phyloP scores from a whole-genome alignment of 75 land plant species.

The Pseudotsuga menziesii region DNA sequence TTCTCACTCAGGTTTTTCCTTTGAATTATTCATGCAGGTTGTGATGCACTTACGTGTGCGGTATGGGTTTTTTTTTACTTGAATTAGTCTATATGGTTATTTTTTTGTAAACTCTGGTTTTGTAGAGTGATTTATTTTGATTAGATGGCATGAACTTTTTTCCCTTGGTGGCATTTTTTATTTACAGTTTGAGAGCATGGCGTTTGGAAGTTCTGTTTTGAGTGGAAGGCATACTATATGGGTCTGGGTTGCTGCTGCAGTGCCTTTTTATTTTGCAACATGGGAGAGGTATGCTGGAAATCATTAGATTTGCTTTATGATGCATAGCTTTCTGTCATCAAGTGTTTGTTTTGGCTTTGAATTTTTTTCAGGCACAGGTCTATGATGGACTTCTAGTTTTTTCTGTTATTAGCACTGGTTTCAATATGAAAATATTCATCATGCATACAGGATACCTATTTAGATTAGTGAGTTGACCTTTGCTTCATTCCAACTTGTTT shows the following conservation, averaged over 20 bases:
- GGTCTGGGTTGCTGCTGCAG: conserved; percentile 89
- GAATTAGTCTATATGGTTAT: neutral
- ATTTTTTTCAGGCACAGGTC: too few relatives aligned
- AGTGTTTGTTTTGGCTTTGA: too few relatives aligned
- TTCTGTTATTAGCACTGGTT: too few relatives aligned
- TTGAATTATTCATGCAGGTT: conserved; percentile 56
- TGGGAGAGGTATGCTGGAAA: conserved; percentile 89
- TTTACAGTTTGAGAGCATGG: conserved; percentile 84
- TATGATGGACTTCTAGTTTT: too few relatives aligned
- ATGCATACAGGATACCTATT: too few relatives aligned
- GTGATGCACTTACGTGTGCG: conserved; percentile 97
- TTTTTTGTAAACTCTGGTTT: neutral
- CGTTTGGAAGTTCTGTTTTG: conserved; percentile 88
- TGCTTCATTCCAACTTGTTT: too few relatives aligned
- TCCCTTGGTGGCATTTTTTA: neutral
- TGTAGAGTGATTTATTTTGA: neutral
- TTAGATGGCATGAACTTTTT: too few relatives aligned
- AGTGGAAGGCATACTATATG: conserved; percentile 74
- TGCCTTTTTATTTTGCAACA: conserved; percentile 92
- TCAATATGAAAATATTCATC: too few relatives aligned
- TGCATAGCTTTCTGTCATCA: too few relatives aligned
- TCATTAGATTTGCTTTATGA: neutral
- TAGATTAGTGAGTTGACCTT: too few relatives aligned
- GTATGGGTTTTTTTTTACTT: conserved; percentile 47
- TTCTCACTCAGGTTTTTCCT: conserved; percentile 1